Base-by-base conservation (phyloP, 768 basidiomycete species). In the Rhizopogon vinicolor region DNA sequence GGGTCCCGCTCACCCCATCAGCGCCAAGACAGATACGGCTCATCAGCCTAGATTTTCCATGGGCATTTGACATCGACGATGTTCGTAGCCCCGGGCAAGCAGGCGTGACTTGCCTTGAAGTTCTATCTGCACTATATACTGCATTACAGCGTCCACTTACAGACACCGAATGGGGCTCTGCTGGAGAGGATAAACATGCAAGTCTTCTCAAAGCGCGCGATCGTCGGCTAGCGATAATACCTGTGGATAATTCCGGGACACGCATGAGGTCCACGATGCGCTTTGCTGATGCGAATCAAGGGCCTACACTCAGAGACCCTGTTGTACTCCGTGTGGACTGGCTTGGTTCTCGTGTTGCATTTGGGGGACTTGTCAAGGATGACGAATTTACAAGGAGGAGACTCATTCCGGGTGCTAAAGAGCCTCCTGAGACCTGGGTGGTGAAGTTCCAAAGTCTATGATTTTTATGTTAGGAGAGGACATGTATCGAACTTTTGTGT, bases 1-100 rank as follows among this genome's bases (percentile, higher is more conserved):
- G 37, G 7, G 45, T 43, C n/a, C 56, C 56, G 18, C 44, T 57
- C 39, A 39, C 40, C 5, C n/a, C 12, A 7, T 13, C n/a, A 16
- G 22, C 8, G 5, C 45, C 33, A 25, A 37, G 54, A 3, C 31
- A 31, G 13, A 43, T 57, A 37, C 53, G 41, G 22, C 28, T 57
- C 1, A 56, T 57, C n/a, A 56, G 56, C 45, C 37, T 7, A 19
- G 56, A 55, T 29, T 55, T 57, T 25, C 56, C 56, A 6, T 57
- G 56, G 56, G 19, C 54, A 10, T 55, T 57, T 19, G 33, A 57
- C 9, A 44, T 57, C 3, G 29, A n/a, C 16, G 22, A 31, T 2
- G 22, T 14, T n/a, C 22, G 14, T 19, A 18, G n/a, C 6, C 9
- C 41, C 5, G 5, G 1, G 5, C 33, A 18, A 5, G 31, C 28